A percentile compares a stretch with the other conserved stretches of the same genome.
phyloP scores from a whole-genome alignment of 345 rosid species.

The Boechera retrofracta region DNA sequence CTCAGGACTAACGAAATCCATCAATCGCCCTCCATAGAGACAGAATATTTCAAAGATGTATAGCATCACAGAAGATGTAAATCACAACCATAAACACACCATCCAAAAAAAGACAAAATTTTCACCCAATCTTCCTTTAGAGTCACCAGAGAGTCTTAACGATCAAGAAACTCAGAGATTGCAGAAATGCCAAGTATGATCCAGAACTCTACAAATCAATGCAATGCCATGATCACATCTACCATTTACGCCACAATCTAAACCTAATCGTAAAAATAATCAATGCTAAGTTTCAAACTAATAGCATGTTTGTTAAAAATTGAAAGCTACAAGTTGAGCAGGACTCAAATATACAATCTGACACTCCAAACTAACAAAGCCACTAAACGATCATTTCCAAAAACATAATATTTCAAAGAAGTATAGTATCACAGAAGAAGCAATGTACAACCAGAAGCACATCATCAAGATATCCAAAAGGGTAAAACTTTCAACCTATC shows the following conservation, averaged over 20 bases:
- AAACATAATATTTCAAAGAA: background rate
- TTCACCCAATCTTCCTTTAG: background rate
- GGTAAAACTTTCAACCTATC: background rate
- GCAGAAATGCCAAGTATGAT: background rate
- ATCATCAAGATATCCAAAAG: background rate
- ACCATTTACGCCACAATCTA: background rate
- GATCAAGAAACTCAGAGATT: background rate
- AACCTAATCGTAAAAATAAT: background rate
- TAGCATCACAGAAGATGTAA: background rate
- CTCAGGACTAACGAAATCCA: background rate
- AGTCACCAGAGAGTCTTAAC: background rate
- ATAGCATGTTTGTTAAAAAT: background rate
- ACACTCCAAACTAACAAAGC: background rate
- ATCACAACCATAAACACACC: background rate
- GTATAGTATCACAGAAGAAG: background rate
- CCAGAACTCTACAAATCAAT: constrained; percentile 9
- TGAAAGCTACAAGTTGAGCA: background rate
- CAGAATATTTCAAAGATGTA: background rate
- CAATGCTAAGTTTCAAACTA: background rate
- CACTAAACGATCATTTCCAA: too few relatives aligned
- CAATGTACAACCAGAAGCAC: constrained; percentile 4
- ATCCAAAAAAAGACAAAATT: background rate
- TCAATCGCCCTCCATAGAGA: background rate
- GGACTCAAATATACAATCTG: background rate
- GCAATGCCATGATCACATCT: constrained; percentile 16